Base-by-base conservation (phyloP, 768 basidiomycete genomes). In the Kwoniella heveanensis region DNA sequence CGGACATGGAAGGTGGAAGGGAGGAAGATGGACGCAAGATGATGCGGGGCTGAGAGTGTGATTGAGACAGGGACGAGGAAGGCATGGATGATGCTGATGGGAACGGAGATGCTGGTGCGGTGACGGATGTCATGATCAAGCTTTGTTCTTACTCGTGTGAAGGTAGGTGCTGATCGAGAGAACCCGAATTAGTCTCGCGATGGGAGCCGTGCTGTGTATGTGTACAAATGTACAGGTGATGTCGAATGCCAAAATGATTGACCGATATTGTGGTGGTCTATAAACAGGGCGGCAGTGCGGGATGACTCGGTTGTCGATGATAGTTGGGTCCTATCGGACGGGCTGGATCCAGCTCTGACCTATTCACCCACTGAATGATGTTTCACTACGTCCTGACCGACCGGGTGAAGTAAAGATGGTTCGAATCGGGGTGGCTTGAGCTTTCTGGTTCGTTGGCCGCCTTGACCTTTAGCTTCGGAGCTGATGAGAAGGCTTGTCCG, bases 1-100 rank as follows among this genome's bases (percentile, higher is more conserved):
- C 44, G 19, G 60, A 37, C 25, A 37, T 24, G 17, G 53, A 61
- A 19, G 46, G 21, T 32, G 60, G 52, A 17, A 53, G n/a, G 21
- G 51, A 44, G 13, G 51, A 30, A 13, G 60, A 50, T 47, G 63
- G 57, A 9, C 56, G 49, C 10, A 48, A 47, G 47, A 37, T 44
- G 26, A 56, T 50, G 6, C 61, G 46, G n/a, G n/a, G n/a, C n/a
- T n/a, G n/a, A 26, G 56, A 49, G 8, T 51, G 56, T 13, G 52
- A 3, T 26, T 44, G 39, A 9, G 39, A 7, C 17, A 44, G 19
- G 39, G 39, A 44, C 3, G 39, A 44, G 49, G n/a, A 9, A 26
- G 27, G 50, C 36, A 37, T 27, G 13, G 46, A 52, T 26, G 54
- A 55, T 25, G 47, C 17, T 19, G 55, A 39, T 12, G 61, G 54